phyloP scores from a whole-genome alignment of 2,329 filamentous ascomycete genomes.

The Sarocladiaceae sp. region DNA sequence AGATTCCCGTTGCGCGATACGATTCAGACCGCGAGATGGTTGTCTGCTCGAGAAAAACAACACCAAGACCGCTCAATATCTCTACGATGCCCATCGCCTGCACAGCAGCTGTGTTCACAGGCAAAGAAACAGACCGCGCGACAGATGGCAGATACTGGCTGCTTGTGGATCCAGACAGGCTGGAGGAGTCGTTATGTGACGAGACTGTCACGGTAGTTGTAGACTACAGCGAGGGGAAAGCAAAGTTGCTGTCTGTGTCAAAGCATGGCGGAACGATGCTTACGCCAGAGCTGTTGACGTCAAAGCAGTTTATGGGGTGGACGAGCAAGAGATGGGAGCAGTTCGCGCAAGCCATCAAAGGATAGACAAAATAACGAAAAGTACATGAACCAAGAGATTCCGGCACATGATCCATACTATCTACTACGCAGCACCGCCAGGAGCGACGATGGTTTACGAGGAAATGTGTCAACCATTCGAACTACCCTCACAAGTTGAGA shows the following conservation, averaged over 20 bases:
- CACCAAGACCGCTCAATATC: slow-evolving; percentile 50
- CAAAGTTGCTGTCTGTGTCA: slow-evolving; percentile 63
- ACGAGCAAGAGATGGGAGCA: slow-evolving; percentile 29
- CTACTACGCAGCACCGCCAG: too few species aligned
- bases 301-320: slow-evolving; percentile 46
- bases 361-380: slow-evolving; percentile 9
- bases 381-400: background rate
- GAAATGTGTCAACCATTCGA: slow-evolving; percentile 72
- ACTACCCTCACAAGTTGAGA: slow-evolving; percentile 69
- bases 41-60: slow-evolving; percentile 59
- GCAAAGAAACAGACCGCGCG: slow-evolving; percentile 44
- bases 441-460: too few species aligned
- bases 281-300: slow-evolving; percentile 57
- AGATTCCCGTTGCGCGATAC: slow-evolving; percentile 73
- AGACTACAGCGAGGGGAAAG: slow-evolving; percentile 50
- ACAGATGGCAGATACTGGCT: slow-evolving; percentile 59
- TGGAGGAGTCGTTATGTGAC: slow-evolving; percentile 79
- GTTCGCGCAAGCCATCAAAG: slow-evolving; percentile 25
- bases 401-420: too few species aligned
- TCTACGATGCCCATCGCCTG: slow-evolving; percentile 66
- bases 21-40: slow-evolving; percentile 75
- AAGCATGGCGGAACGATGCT: slow-evolving; percentile 75
- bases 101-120: slow-evolving; percentile 73
- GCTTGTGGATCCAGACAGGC: slow-evolving; percentile 78
- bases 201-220: slow-evolving; percentile 81